These are phyloP conservation scores for Iris macrosiphon DNA, from an alignment of 106 monocot genomes.

Conservation along the genomic window DNA sequence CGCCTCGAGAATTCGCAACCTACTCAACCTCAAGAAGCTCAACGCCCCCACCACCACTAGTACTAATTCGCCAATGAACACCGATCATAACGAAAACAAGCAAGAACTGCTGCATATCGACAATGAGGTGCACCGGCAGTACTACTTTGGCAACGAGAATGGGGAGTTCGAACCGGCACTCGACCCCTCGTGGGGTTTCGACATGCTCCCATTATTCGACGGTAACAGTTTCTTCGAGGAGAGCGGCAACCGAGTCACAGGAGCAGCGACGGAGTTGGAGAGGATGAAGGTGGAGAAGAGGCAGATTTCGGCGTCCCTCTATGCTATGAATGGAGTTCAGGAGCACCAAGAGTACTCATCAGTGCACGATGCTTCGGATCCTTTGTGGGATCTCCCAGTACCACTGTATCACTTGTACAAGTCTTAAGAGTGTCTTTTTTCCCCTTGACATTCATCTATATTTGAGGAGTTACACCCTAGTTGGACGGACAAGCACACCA, in stretches of 20 bases:
- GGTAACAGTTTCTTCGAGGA: neutral
- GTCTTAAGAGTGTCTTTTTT: too few relatives aligned
- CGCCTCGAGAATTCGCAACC: slow-evolving; percentile 18
- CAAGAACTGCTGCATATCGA: neutral
- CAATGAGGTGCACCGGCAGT: slow-evolving; percentile 31
- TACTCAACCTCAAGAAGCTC: slow-evolving; percentile 26
- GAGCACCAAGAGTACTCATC: slow-evolving; percentile 38
- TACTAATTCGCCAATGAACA: neutral
- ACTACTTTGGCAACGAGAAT: slow-evolving; percentile 9
- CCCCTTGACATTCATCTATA: too few relatives aligned
- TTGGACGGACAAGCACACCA: too few relatives aligned
- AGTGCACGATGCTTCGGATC: neutral
- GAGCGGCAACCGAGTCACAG: neutral
- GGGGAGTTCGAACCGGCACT: slow-evolving; percentile 23
- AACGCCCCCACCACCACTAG: neutral
- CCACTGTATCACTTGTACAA: too few relatives aligned
- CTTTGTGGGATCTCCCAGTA: slow-evolving; percentile 40
- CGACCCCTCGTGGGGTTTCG: too few relatives aligned
- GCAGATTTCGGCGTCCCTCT: slow-evolving; percentile 42
- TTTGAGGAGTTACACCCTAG: too few relatives aligned
- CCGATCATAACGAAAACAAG: neutral
- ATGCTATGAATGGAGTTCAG: slow-evolving; percentile 37
- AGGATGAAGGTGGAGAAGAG: slow-evolving; percentile 52
- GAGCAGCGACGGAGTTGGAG: slow-evolving; percentile 37
- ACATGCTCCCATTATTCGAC: neutral